Conservation (phyloP, 2,329 filamentous ascomycete species). For the Mariannaea sp. region DNA sequence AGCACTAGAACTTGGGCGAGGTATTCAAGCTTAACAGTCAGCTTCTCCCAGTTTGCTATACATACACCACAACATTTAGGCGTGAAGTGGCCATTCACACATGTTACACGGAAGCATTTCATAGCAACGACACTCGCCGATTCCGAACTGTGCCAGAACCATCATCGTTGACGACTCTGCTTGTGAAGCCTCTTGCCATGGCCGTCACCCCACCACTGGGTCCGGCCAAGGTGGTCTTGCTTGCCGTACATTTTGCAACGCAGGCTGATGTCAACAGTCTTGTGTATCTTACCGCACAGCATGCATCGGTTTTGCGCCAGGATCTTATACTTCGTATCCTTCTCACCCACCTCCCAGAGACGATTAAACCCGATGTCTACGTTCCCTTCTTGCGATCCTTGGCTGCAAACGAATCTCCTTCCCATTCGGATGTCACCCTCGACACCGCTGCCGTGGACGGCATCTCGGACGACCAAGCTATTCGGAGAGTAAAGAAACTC, state of each 20-base stretch:
- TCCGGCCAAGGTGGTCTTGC: slow-evolving; percentile 70
- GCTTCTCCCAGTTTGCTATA: too few species aligned
- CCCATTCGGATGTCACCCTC: slow-evolving; percentile 51
- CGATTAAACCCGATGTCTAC: slow-evolving; percentile 65
- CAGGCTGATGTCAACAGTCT: slow-evolving; percentile 68
- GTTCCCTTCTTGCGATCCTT: slow-evolving; percentile 64
- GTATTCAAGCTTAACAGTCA: too few species aligned
- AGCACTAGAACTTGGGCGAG: too few species aligned
- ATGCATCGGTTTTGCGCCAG: slow-evolving; percentile 62
- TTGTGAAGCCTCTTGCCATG: slow-evolving; percentile 26
- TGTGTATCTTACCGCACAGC: slow-evolving; percentile 60
- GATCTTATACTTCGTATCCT: slow-evolving; percentile 73
- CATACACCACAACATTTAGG: too few species aligned
- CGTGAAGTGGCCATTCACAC: background rate
- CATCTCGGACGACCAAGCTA: slow-evolving; percentile 66
- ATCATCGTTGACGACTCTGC: background rate
- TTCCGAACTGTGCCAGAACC: background rate
- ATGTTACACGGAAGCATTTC: slow-evolving; percentile 3
- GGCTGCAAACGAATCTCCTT: slow-evolving; percentile 51
- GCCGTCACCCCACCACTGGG: slow-evolving; percentile 51
- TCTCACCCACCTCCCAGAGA: slow-evolving; percentile 78
- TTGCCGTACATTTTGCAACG: slow-evolving; percentile 72
- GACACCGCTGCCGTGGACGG: slow-evolving; percentile 61
- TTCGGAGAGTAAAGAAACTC: slow-evolving; percentile 67
- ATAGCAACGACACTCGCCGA: background rate